phyloP scores from a whole-genome alignment of 768 basidiomycete genomes.

The button mushroom (Agaricus bisporus) region DNA sequence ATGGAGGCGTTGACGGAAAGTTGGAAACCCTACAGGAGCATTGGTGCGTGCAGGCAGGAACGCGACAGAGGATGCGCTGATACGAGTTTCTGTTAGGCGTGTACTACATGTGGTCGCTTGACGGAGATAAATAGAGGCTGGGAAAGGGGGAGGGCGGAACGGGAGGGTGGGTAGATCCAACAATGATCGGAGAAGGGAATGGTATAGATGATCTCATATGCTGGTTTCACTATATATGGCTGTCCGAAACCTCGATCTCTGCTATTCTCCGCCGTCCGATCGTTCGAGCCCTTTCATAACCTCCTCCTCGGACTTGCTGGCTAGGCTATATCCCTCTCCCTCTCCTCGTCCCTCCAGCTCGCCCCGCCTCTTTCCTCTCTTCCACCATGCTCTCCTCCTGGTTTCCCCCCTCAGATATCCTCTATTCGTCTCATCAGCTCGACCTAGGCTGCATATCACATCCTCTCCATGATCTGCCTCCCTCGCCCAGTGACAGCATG shows the following conservation, averaged over 20 bases:
- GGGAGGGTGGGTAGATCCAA: slow-evolving; percentile 2
- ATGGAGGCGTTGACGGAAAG: slow-evolving; percentile 71
- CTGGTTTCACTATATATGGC: slow-evolving; percentile 8
- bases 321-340: no score
- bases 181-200: slow-evolving; percentile 7
- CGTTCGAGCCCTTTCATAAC: background rate
- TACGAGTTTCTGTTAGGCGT: slow-evolving; percentile 39
- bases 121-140: slow-evolving; percentile 18
- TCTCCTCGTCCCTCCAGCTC: background rate
- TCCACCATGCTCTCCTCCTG: background rate
- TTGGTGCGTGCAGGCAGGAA: slow-evolving; percentile 42
- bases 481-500: background rate
- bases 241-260: background rate
- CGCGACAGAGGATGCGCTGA: slow-evolving; percentile 5
- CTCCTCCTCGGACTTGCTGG: background rate
- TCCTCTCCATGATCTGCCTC: background rate
- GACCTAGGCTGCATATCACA: background rate
- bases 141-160: background rate
- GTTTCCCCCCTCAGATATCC: background rate
- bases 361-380: background rate
- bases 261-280: background rate
- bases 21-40: slow-evolving; percentile 80
- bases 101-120: slow-evolving; percentile 86
- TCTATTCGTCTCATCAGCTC: background rate
- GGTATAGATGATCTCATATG: slow-evolving; percentile 1